Evolutionary conservation across 2,329 filamentous ascomycete species (phyloP), one percentile per base, ranked within the genome.

Genomic region (Geosmithia flava): DNA sequence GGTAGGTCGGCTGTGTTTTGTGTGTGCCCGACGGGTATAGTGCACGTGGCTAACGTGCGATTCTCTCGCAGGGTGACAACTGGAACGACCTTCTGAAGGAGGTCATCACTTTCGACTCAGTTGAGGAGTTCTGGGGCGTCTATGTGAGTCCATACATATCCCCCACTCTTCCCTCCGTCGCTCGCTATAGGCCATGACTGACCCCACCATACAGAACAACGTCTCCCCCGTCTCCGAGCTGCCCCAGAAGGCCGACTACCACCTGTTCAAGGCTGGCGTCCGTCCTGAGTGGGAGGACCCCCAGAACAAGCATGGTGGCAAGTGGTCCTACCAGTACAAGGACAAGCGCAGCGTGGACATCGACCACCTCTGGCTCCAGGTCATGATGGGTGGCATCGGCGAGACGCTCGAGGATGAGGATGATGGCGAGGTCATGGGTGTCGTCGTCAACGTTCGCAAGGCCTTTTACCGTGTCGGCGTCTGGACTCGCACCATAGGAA

Each of bases 121-220:
- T 98, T 23, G 93, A 98, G 71, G 94, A 98, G 68, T 98, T 98
- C 70, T 98, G 93, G 93, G 93, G 93, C 51, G 87, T 98, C 64
- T 97, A 97, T 69, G 94, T 98, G 78, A 66, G 90, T 44, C 20
- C 15, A 23, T 44, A 13, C 4, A 43, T 3, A 4, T 17, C 7
- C 20, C 27, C 44, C 23, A 33, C 44, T 20, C 23, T 19, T 20
- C 15, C 7, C 44, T 17, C 44, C n/a, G n/a, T 37, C 27, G 16
- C 27, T 40, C 49, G 19, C 3, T 27, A 6, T 29, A 46, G 50
- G 50, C 50, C 16, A n/a, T 48, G 47, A 39, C 58, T 51, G 55
- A 39, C 52, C 33, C 33, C 33, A 20, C 40, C 46, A 17, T 29
- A 19, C 50, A 98, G 94, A 98, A 98, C 78, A 98, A 98, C 69